phyloP scores from a whole-genome alignment of 164 flowering plant species.

The grape (Vitis vinifera) region DNA sequence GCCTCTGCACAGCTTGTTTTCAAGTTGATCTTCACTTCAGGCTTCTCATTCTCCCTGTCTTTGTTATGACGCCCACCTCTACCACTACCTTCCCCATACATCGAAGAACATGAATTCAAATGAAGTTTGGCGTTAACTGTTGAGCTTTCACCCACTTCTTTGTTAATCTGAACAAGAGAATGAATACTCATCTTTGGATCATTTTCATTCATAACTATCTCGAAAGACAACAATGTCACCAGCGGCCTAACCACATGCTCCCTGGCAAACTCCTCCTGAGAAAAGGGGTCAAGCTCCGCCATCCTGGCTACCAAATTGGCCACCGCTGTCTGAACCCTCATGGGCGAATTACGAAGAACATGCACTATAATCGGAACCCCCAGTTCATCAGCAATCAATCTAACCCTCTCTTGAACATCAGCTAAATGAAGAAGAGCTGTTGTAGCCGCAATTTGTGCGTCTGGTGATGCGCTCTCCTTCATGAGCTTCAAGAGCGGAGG shows the following conservation, averaged over 20 bases:
- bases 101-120: slow-evolving; percentile 13
- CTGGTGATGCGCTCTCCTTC: slow-evolving; percentile 26
- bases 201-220: slow-evolving; percentile 19
- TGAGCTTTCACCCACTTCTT: slow-evolving; percentile 25
- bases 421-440: slow-evolving; percentile 17
- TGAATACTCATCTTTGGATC: slow-evolving; percentile 25
- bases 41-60: slow-evolving; percentile 58
- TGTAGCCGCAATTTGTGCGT: slow-evolving; percentile 30
- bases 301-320: slow-evolving; percentile 35
- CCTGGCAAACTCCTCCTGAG: slow-evolving; percentile 34
- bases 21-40: slow-evolving; percentile 52
- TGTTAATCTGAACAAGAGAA: slow-evolving; percentile 36
- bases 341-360: slow-evolving; percentile 25
- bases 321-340: slow-evolving; percentile 27
- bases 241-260: slow-evolving; percentile 38
- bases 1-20: slow-evolving; percentile 68
- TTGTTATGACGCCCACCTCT: slow-evolving; percentile 34
- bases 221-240: slow-evolving; percentile 29
- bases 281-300: slow-evolving; percentile 23
- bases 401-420: slow-evolving; percentile 22
- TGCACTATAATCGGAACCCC: slow-evolving; percentile 29
- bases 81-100: slow-evolving; percentile 21
- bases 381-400: slow-evolving; percentile 15
- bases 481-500: slow-evolving; percentile 30
- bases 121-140: background rate